A percentile compares a stretch with the other conserved stretches of the same genome.
phyloP scores from a whole-genome alignment of 2,329 filamentous ascomycete species.

The Fusarium liriodendri region DNA sequence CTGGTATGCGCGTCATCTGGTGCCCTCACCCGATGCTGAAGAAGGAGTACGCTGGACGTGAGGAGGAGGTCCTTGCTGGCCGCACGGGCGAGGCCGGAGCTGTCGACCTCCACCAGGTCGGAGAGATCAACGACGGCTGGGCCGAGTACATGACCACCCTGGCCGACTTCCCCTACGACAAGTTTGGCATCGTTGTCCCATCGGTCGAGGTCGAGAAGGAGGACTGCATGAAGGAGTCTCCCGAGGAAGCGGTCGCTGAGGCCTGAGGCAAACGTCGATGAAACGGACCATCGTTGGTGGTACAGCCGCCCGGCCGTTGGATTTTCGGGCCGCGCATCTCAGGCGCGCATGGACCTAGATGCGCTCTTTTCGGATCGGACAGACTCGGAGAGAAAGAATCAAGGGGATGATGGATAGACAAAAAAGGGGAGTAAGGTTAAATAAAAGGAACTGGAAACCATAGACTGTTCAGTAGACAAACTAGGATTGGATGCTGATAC shows the following conservation, averaged over 20 bases:
- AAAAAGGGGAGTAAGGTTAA: neutral
- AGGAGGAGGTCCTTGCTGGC: constrained; percentile 86
- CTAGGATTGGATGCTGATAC: neutral
- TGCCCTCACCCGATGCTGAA: constrained; percentile 84
- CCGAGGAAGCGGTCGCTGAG: constrained; percentile 21
- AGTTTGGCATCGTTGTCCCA: constrained; percentile 67
- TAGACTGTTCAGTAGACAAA: constrained; percentile 4
- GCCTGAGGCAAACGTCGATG: constrained; percentile 20
- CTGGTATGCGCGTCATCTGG: constrained; percentile 96
- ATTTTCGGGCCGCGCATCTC: neutral
- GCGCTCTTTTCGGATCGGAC: neutral
- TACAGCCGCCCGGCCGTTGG: neutral
- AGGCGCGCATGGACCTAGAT: neutral
- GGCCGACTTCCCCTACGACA: constrained; percentile 67
- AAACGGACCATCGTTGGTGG: neutral
- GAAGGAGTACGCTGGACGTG: constrained; percentile 79
- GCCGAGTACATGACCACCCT: constrained; percentile 64
- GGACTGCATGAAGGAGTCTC: constrained; percentile 53
- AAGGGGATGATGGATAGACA: constrained; percentile 8
- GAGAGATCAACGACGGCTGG: constrained; percentile 71
- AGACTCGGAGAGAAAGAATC: neutral
- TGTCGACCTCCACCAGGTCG: constrained; percentile 66
- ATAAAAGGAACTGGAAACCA: neutral
- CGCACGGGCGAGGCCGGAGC: constrained; percentile 75
- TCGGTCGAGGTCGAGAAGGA: constrained; percentile 56